These are phyloP conservation scores for Austroboletus festivus DNA, from an alignment of 768 basidiomycete genomes.

Conservation along the genomic window DNA sequence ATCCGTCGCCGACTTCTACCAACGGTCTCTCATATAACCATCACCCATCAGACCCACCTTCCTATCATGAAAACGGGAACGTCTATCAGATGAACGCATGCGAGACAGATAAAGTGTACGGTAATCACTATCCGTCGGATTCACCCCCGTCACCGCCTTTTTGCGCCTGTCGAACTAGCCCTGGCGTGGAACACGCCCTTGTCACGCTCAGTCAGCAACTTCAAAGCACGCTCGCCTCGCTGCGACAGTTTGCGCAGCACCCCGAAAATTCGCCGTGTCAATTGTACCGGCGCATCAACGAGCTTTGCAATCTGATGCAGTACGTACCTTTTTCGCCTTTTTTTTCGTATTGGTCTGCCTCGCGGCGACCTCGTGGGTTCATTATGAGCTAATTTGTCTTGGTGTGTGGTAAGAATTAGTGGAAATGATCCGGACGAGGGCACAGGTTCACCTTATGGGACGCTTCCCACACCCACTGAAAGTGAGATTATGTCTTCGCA, in stretches of 20 bases:
- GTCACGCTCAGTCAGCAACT: slow-evolving; percentile 63
- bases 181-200: slow-evolving; percentile 55
- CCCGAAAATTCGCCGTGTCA: slow-evolving; percentile 50
- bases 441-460: slow-evolving; percentile 50
- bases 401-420: slow-evolving; percentile 36
- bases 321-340: slow-evolving; percentile 38
- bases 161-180: slow-evolving; percentile 64
- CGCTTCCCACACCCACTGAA: slow-evolving; percentile 55
- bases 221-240: slow-evolving; percentile 50
- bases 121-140: slow-evolving; percentile 30
- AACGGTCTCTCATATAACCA: slow-evolving; percentile 33
- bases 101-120: slow-evolving; percentile 34
- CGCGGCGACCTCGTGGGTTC: slow-evolving; percentile 32
- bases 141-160: slow-evolving; percentile 37
- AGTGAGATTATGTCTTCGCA: slow-evolving; percentile 54
- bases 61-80: slow-evolving; percentile 34
- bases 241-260: slow-evolving; percentile 63
- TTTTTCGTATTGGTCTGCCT: slow-evolving; percentile 19
- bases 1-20: slow-evolving; percentile 33
- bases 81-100: slow-evolving; percentile 36
- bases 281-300: slow-evolving; percentile 56
- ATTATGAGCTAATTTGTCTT: slow-evolving; percentile 30
- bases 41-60: slow-evolving; percentile 32
- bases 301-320: slow-evolving; percentile 64
- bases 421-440: slow-evolving; percentile 50